These are phyloP conservation scores for Penicillium sp. DNA, from an alignment of 2,329 filamentous ascomycete genomes.

Conservation along the genomic window DNA sequence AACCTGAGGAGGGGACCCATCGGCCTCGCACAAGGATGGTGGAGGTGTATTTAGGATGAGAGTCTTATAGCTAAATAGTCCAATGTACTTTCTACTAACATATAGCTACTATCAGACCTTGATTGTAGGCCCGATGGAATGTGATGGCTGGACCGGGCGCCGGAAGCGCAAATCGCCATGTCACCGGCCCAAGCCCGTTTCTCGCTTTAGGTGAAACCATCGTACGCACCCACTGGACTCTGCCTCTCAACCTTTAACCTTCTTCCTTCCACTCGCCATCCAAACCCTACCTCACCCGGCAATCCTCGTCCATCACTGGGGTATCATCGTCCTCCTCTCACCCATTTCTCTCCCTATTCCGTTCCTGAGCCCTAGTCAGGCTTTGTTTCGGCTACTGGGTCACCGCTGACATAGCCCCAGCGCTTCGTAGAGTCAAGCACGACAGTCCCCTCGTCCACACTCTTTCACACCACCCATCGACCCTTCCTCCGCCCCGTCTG, in stretches of 20 bases:
- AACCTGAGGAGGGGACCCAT: slow-evolving; percentile 1
- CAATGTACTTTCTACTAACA: neutral
- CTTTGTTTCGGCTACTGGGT: slow-evolving; percentile 35
- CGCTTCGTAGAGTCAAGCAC: slow-evolving; percentile 40
- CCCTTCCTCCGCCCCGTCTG: slow-evolving; percentile 25
- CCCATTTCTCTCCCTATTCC: slow-evolving; percentile 18
- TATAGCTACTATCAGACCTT: neutral
- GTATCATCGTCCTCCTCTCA: slow-evolving; percentile 25
- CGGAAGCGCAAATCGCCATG: slow-evolving; percentile 38
- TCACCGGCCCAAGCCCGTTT: slow-evolving; percentile 39
- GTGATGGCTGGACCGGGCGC: slow-evolving; percentile 27
- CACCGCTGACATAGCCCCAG: slow-evolving; percentile 46
- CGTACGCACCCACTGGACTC: slow-evolving; percentile 38
- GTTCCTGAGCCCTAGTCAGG: neutral
- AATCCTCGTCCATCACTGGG: slow-evolving; percentile 3
- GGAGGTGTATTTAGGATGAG: neutral
- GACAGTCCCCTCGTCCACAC: slow-evolving; percentile 32
- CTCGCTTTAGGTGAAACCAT: slow-evolving; percentile 49
- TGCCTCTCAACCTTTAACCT: neutral
- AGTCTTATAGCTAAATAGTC: neutral
- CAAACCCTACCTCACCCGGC: slow-evolving; percentile 14
- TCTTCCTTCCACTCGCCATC: slow-evolving; percentile 24
- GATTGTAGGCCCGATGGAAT: slow-evolving; percentile 17
- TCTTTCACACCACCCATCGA: slow-evolving; percentile 29
- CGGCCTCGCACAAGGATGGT: neutral